Conservation (phyloP, 768 basidiomycete species). For the Lactifluus hygrophoroides region DNA sequence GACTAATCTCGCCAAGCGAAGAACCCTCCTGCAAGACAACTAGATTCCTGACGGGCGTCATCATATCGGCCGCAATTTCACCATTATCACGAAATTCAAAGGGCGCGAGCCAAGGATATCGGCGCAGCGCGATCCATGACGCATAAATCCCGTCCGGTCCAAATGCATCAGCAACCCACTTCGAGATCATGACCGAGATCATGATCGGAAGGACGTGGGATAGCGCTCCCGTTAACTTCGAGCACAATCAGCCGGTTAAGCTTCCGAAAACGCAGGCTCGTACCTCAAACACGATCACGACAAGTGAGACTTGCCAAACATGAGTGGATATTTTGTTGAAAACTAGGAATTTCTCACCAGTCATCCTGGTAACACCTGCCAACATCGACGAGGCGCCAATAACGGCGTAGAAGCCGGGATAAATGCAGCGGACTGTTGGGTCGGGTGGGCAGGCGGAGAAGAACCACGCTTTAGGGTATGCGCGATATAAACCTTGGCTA, state of each 20-base stretch:
- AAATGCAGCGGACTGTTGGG: slow-evolving; percentile 56
- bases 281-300: slow-evolving; percentile 65
- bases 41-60: slow-evolving; percentile 45
- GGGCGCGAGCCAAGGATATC: slow-evolving; percentile 63
- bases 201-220: slow-evolving; percentile 79
- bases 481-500: slow-evolving; percentile 58
- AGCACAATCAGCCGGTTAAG: background rate
- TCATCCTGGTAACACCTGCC: slow-evolving; percentile 71
- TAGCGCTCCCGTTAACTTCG: slow-evolving; percentile 64
- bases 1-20: slow-evolving; percentile 44
- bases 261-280: background rate
- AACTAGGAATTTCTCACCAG: slow-evolving; percentile 36
- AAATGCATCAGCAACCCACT: slow-evolving; percentile 69
- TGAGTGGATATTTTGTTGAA: background rate
- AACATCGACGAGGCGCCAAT: slow-evolving; percentile 72
- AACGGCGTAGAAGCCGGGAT: slow-evolving; percentile 70
- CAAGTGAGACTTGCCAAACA: slow-evolving; percentile 48
- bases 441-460: slow-evolving; percentile 69
- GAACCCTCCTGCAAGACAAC: slow-evolving; percentile 34
- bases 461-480: slow-evolving; percentile 60
- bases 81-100: slow-evolving; percentile 58
- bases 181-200: slow-evolving; percentile 69
- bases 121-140: slow-evolving; percentile 62
- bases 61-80: slow-evolving; percentile 50
- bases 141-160: slow-evolving; percentile 63